Conservation (phyloP, 768 basidiomycete species). For the Auriscalpium microsporum region DNA sequence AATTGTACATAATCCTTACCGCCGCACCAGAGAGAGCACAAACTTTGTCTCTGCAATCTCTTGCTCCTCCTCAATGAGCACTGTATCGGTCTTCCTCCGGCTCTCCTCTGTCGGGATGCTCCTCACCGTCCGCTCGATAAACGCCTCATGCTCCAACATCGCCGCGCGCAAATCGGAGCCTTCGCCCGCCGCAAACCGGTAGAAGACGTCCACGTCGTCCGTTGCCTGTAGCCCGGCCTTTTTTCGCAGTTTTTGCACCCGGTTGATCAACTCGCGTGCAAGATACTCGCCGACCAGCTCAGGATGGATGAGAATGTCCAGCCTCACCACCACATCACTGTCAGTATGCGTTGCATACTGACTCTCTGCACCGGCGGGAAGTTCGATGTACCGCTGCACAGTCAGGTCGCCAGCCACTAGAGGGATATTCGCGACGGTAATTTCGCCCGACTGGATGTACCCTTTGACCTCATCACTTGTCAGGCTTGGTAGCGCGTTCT, state of each 20-base stretch:
- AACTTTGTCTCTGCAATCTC: constrained; percentile 78
- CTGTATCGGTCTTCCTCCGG: constrained; percentile 38
- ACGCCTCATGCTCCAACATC: constrained; percentile 54
- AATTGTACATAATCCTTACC: constrained; percentile 22
- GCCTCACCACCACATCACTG: constrained; percentile 88
- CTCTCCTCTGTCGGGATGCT: constrained; percentile 56
- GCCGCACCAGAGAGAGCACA: constrained; percentile 54
- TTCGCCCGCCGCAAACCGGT: constrained; percentile 62
- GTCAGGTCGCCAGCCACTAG: constrained; percentile 86
- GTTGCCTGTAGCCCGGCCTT: constrained; percentile 92
- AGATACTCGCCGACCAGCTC: constrained; percentile 86
- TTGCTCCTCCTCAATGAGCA: constrained; percentile 81
- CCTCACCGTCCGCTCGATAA: constrained; percentile 69
- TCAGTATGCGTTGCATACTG: constrained; percentile 82
- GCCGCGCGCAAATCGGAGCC: constrained; percentile 59
- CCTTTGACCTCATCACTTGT: constrained; percentile 75
- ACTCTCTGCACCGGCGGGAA: constrained; percentile 43
- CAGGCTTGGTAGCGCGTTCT: constrained; percentile 75
- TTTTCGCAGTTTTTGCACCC: constrained; percentile 92
- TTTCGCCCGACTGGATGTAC: constrained; percentile 65
- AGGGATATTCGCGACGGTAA: constrained; percentile 83
- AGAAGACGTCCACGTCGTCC: constrained; percentile 87
- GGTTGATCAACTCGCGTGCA: constrained; percentile 82
- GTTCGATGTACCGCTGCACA: constrained; percentile 85
- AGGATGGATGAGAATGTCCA: constrained; percentile 82